Base-by-base conservation (phyloP, 2,329 filamentous ascomycete species). In the Ophiostoma novo-ulmi region DNA sequence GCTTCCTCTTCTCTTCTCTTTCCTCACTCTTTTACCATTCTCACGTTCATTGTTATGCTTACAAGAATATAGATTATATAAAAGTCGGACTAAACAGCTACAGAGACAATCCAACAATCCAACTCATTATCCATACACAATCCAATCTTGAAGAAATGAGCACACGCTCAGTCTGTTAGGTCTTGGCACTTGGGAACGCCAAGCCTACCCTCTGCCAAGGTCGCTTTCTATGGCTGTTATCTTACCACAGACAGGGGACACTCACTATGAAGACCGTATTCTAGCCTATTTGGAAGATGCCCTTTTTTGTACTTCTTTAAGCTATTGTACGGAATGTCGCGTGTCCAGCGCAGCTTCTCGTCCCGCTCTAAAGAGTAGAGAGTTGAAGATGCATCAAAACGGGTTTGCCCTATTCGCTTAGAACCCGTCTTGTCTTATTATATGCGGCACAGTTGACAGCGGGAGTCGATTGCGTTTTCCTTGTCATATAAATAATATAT, bases 371-470 rank as follows among this genome's bases (percentile, higher is more conserved):
- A 48, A 20, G 44, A 20, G 44, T n/a, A 13, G 13, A 20, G 17
- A 48, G 44, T n/a, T 1, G n/a, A 44, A 11, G 6, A 58, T 58
- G 52, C 52, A 13, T 26, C 52, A 58, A 26, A 58, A 5, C 52
- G 52, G n/a, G 31, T 10, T 58, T 58, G n/a, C 52, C 52, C n/a
- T 26, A 11, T 22, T 31, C 1, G 7, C 26, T 26, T 58, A 26
- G n/a, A 22, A 8, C 48, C 2, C 20, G 48, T 55, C 6, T 22
- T n/a, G 7, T 7, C n/a, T n/a, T 55, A 3, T 26, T 58, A 26
- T n/a, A 58, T 58, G 52, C 52, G 52, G 52, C 52, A 22, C 52
- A 58, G n/a, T 58, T 58, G 52, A 58, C 52, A 58, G 52, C 52
- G 52, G 52, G 22, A 58, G 8, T 13, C 22, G 52, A 58, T 58